Evolutionary conservation across 2,329 filamentous ascomycete species (phyloP), one percentile per base, ranked within the genome.

Genomic region (Apiospora kogelbergensis): DNA sequence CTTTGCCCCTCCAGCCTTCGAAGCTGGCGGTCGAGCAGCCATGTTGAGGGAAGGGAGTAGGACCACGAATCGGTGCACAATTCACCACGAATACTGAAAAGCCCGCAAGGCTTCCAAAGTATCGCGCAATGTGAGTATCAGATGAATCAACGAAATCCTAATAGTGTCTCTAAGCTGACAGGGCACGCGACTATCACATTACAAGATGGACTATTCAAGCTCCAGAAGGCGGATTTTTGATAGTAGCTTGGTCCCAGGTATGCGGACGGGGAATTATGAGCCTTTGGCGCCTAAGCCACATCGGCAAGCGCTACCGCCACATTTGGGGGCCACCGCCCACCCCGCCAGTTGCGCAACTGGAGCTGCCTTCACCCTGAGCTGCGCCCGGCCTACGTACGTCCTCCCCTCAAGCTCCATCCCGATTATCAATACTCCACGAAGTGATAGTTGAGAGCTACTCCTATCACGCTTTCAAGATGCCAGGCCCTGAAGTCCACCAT

Each of bases 401-500:
- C 20, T 45, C 68, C 15, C 67, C 30, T 9, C 22, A 13, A 48
- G 53, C 60, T 67, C 33, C 70, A 67, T 72, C 64, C n/a, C 26
- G 15, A 57, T 57, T 15, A 57, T 13, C 48, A 33, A 57, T 33
- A 57, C 15, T 33, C 48, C 53, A 30, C 53, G 7, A 60, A 60
- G 85, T 89, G 93, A 88, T 96, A 98, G 96, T 98, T 91, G 96
- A 98, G 96, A 97, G 94, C 89, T 93, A 85, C 93, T 97, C 94
- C 93, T 96, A 94, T 93, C 91, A 86, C 84, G 22, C 65, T 37
- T 67, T 72, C 80, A 86, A 67, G 70, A 98, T 98, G 95, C 86
- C 93, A 68, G 81, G 91, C 70, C 93, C 95, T 73, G 93, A 98
- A 86, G 93, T 97, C 70, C 94, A 98, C 83, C 95, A 98, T 78